These are phyloP conservation scores for Moesziomyces sp. DNA, from an alignment of 1,284 basidiomycete genomes.

Conservation along the genomic window DNA sequence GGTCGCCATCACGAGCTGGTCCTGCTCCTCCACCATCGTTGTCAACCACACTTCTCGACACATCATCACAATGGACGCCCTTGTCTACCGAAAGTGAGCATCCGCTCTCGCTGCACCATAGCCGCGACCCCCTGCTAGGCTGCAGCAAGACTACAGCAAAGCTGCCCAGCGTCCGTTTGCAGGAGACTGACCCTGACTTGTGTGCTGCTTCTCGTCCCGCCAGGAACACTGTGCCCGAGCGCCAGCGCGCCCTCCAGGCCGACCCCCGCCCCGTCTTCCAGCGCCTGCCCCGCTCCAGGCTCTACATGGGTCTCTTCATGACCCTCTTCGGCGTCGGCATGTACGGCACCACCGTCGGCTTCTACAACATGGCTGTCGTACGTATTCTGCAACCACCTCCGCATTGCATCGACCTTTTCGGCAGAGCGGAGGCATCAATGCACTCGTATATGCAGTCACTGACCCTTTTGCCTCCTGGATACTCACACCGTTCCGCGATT, in stretches of 20 bases:
- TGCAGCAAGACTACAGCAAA: background rate
- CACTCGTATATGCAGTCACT: background rate
- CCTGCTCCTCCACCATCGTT: slow-evolving; percentile 16
- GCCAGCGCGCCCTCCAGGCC: slow-evolving; percentile 62
- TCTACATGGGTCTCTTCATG: slow-evolving; percentile 63
- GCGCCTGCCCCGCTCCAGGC: slow-evolving; percentile 57
- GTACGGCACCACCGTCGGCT: slow-evolving; percentile 56
- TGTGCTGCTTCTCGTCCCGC: background rate
- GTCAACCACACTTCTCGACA: slow-evolving; percentile 14
- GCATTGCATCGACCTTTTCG: slow-evolving; percentile 3
- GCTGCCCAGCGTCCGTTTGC: no score
- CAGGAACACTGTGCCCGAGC: slow-evolving; percentile 60
- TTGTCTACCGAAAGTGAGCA: slow-evolving; percentile 58
- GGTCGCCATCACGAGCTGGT: slow-evolving; percentile 19
- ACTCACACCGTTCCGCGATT: background rate
- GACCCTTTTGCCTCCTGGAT: background rate
- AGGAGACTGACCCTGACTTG: slow-evolving; percentile 2
- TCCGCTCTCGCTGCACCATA: background rate
- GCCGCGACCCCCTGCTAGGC: no score
- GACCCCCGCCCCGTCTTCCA: slow-evolving; percentile 62
- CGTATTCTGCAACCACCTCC: slow-evolving; percentile 14
- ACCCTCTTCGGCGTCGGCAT: slow-evolving; percentile 62
- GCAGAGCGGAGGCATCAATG: no score
- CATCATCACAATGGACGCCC: slow-evolving; percentile 53
- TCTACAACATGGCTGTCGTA: slow-evolving; percentile 63